Evolutionary conservation across 2,329 filamentous ascomycete genomes (phyloP).

Genomic region (Xylaria digitata): DNA sequence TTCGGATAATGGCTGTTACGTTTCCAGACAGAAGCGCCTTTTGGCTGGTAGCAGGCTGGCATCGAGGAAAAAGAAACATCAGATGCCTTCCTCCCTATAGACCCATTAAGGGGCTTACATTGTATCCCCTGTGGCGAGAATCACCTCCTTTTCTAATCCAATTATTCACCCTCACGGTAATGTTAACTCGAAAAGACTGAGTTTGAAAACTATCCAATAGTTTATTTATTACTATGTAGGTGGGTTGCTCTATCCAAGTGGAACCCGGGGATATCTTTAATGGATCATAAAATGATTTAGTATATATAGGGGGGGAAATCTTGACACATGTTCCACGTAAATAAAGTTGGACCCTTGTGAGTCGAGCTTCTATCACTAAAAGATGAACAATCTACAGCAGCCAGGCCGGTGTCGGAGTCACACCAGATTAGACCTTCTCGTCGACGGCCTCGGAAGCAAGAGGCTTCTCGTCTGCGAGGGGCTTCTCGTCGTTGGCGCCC

Average conservation of each 20-base stretch:
- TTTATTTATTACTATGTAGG: slow-evolving; percentile 31
- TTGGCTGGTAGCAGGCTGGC: not conserved
- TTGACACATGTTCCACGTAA: slow-evolving; percentile 27
- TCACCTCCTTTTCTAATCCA: not conserved
- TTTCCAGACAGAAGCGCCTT: not conserved
- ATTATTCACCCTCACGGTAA: not conserved
- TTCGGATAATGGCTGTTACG: not conserved
- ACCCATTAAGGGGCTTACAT: not conserved
- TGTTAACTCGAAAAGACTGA: not conserved
- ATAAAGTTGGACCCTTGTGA: slow-evolving; percentile 13
- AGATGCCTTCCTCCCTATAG: not conserved
- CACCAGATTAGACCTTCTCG: slow-evolving; percentile 45
- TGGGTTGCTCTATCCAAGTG: slow-evolving; percentile 25
- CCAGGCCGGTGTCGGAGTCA: not conserved
- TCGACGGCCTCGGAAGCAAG: slow-evolving; percentile 39
- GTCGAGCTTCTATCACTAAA: slow-evolving; percentile 26
- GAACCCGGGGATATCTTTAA: slow-evolving; percentile 31
- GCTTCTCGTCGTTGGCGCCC: slow-evolving; percentile 46
- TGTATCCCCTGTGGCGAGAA: too few relatives aligned
- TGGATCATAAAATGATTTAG: slow-evolving; percentile 36
- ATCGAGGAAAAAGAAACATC: not conserved
- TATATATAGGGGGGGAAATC: slow-evolving; percentile 24
- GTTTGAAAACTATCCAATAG: slow-evolving; percentile 12
- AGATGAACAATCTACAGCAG: slow-evolving; percentile 27
- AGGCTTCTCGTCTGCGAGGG: slow-evolving; percentile 42